Base-by-base conservation (phyloP, 1,284 basidiomycete genomes). In the Pascua sp. region DNA sequence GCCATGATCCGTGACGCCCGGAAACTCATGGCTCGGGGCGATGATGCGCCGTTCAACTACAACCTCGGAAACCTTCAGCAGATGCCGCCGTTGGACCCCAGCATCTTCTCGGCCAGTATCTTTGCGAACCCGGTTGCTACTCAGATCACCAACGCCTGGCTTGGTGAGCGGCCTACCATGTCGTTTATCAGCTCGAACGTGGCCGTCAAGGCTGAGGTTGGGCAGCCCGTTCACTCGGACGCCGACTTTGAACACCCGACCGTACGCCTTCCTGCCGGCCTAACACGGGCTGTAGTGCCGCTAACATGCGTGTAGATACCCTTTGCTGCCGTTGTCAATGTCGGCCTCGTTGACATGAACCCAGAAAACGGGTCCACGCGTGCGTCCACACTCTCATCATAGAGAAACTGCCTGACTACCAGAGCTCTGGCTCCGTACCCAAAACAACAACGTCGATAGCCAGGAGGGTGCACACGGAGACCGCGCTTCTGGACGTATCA, bases 221-320 rank as follows among this genome's bases (percentile, higher is more conserved):
- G 56, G n/a, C 56, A 53, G 56, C 56, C 56, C 11, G 56, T 58
- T 9, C 47, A 58, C 17, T 58, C 56, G 15, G 56, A 57, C 39
- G 56, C 56, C 10, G 56, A 57, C 48, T 53, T 53, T 53, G 51
- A 45, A 13, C 51, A 58, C 32, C 56, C 56, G 11, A 43, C 13
- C 5, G 56, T 57, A 17, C 13, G 56, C 44, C 12, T 11, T 17
- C 17, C 16, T 15, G 10, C 8, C 8, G 32, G 43, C 10, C 36
- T 54, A 24, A 36, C n/a, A 2, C 2, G 38, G 7, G 43, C n/a
- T n/a, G 10, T 41, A 12, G 3, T 8, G 40, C 40, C n/a, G 40
- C 40, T 41, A 41, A 41, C 40, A 11, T 12, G 40, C 40, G 4
- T 41, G 24, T 11, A 49, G 47, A 49, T 55, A n/a, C 53, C 53